These are phyloP conservation scores for Penicillium sp. DNA, from an alignment of 2,329 filamentous ascomycete genomes.

Conservation along the genomic window DNA sequence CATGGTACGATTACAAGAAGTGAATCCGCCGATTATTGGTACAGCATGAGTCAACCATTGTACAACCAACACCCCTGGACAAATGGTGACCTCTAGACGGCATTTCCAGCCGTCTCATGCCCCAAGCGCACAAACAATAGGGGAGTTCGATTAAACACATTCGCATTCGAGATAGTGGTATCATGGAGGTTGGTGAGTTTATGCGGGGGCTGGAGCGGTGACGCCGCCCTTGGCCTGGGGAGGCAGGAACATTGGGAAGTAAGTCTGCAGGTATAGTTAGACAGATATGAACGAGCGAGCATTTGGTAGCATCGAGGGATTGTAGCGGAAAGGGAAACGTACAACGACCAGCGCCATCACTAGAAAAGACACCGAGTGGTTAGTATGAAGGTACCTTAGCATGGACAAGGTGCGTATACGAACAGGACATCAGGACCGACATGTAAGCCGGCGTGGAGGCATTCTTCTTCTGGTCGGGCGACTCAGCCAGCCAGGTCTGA, in stretches of 20 bases:
- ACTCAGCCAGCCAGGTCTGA: constrained; percentile 54
- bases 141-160: constrained; percentile 2
- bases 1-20: constrained; percentile 12
- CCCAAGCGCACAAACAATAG: not conserved
- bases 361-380: constrained; percentile 36
- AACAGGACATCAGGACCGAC: constrained; percentile 78
- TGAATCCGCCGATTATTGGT: constrained; percentile 13
- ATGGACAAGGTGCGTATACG: constrained; percentile 38
- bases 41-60: constrained; percentile 11
- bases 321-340: constrained; percentile 29
- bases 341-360: constrained; percentile 63
- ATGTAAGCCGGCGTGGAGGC: constrained; percentile 73
- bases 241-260: constrained; percentile 69
- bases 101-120: not conserved
- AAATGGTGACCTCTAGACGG: not conserved
- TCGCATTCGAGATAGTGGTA: constrained; percentile 12
- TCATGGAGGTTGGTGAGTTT: constrained; percentile 31
- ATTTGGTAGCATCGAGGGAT: constrained; percentile 10
- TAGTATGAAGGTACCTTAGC: constrained; percentile 9
- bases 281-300: not conserved
- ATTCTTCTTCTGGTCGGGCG: constrained; percentile 59
- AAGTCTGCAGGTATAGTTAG: constrained; percentile 52
- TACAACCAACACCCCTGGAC: not conserved
- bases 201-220: constrained; percentile 48
- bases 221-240: constrained; percentile 50